Evolutionary conservation across 768 basidiomycete species (phyloP), one percentile per base, ranked within the genome.

Genomic region (Crepidotus variabilis): DNA sequence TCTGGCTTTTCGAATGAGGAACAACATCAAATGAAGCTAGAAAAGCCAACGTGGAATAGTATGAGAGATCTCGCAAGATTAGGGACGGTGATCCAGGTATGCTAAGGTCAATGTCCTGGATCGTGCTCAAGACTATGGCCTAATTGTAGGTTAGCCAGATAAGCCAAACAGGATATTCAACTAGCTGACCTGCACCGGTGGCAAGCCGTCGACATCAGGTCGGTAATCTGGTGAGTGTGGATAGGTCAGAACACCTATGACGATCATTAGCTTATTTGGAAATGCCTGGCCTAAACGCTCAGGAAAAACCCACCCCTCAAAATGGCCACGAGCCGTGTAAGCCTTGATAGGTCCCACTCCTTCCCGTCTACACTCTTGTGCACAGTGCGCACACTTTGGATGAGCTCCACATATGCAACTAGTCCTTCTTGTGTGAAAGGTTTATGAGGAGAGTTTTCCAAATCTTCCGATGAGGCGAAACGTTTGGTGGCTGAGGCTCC

Each of bases 31-130:
- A 90, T 0, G 87, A 85, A 2, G 88, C 88, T 1, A 92, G 73
- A 74, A 94, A 98, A 0, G 96, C 85, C n/a, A 98, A 78, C 0
- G 90, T 92, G 32, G 84, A 76, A 63, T 86, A 96, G 69, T 94
- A 90, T 0, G 95, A 85, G 4, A 98, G 75, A 68, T 98, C 94
- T 0, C 82, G 75, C 61, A 98, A 82, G 16, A 98, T 72, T 14
- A 92, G 74, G 0, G 91, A 92, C 0, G 90, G 78, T 0, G 83
- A 77, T 3, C 86, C 87, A 0, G 78, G 65, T 1, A 81, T 75
- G 2, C 81, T 72, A 16, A 93, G 74, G 51, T 92, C 86, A 49
- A 97, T 85, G 22, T 71, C 70, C 48, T 81, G 76, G 11, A 96
- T 73, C 0, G 88, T 82, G 24, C 88, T 84, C 65, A 94, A 75